Evolutionary conservation across 148 eudicot species (phyloP).

Genomic region (Chenopodium berlandieri): DNA sequence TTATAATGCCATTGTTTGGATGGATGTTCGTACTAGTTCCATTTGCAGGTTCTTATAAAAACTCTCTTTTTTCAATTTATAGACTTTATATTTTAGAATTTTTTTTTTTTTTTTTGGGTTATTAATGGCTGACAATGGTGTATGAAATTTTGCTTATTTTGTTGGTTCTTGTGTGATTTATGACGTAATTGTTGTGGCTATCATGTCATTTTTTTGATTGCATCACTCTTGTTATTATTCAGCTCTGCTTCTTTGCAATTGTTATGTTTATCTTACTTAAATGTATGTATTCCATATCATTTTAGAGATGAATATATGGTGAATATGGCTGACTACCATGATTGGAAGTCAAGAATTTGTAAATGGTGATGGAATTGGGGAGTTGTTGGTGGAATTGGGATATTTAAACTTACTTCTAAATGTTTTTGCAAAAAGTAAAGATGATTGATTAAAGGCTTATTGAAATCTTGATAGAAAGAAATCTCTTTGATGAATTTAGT

Average conservation of each 20-base stretch:
- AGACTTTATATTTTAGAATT: background rate
- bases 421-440: background rate
- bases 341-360: background rate
- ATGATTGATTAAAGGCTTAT: background rate
- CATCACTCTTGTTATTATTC: background rate
- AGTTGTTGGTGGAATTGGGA: background rate
- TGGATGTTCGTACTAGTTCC: constrained; percentile 94
- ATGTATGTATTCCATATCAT: no score
- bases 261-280: background rate
- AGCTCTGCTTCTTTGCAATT: background rate
- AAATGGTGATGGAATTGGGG: background rate
- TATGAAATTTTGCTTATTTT: background rate
- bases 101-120: background rate
- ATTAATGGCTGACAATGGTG: background rate
- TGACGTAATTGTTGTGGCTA: background rate
- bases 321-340: background rate
- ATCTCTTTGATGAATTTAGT: background rate
- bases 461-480: background rate
- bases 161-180: background rate
- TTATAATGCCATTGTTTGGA: constrained; percentile 94
- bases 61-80: background rate
- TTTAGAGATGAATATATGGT: background rate
- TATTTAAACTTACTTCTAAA: background rate
- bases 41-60: constrained; percentile 73
- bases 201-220: background rate